Evolutionary conservation across 2,329 filamentous ascomycete genomes (phyloP), one percentile per base, ranked within the genome.

Genomic region (Diaporthe helianthi): DNA sequence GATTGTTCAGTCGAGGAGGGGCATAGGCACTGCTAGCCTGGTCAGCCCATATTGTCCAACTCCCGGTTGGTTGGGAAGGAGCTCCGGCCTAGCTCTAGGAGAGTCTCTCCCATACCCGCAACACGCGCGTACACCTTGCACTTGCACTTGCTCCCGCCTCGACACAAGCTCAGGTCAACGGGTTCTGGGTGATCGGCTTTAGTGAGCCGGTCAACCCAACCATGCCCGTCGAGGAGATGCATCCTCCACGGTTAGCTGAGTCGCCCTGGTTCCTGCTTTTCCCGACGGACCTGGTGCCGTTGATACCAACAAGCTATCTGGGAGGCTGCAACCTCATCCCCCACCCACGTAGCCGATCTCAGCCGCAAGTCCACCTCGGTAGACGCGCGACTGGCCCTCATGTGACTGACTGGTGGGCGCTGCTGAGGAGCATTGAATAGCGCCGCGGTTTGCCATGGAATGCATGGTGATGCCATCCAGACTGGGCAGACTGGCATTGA

Each of bases 141-240:
- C n/a, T 15, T 58, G 36, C 54, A 38, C 53, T 29, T 36, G 33
- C 33, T 15, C 47, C 49, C 49, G 24, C 29, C 41, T 47, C 58
- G 44, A 46, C 41, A 61, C 41, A 61, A 36, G 58, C 58, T 36
- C 64, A 55, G 41, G 51, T 55, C 51, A 55, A 46, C 58, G 58
- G 58, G 49, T 63, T 63, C 41, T 49, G 58, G 38, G 47, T 55
- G 19, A 26, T 49, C 41, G 51, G 67, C 63, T 69, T 58, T 29
- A 69, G 67, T 66, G 67, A 66, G 67, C 67, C 60, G 52, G 51
- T 69, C 38, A 51, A 54, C 47, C 47, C 19, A 46, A 19, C 29
- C 64, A 54, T 24, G 19, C 41, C 36, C 41, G n/a, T 47, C 55
- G 17, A 44, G 26, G 10, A 47, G 5, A 31, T 12, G 19, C 36